Evolutionary conservation across 805 yeast species (phyloP).

Genomic region (Cyberlindnera mrakii): DNA sequence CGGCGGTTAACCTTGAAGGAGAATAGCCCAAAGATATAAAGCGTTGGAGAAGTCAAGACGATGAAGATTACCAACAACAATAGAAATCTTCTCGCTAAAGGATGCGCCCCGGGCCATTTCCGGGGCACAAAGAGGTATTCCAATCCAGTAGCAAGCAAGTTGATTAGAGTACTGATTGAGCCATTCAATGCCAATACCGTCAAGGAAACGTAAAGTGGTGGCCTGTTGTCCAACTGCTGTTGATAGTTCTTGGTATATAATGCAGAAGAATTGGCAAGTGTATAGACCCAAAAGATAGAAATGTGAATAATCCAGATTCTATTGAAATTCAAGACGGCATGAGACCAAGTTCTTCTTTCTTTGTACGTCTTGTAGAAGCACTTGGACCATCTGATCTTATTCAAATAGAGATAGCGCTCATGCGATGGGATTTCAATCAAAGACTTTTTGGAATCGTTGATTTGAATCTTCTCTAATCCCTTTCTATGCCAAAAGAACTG

Average conservation of each 20-base stretch:
- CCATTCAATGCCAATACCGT: conserved; percentile 68
- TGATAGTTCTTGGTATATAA: conserved; percentile 56
- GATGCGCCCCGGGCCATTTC: conserved; percentile 65
- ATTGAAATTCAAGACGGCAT: conserved; percentile 65
- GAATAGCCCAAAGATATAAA: conserved; percentile 40
- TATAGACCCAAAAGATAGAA: conserved; percentile 72
- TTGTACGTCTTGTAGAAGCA: conserved; percentile 70
- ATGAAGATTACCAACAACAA: conserved; percentile 37
- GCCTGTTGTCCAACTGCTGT: conserved; percentile 50
- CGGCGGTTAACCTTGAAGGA: conserved; percentile 29
- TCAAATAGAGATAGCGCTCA: conserved; percentile 50
- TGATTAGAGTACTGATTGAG: conserved; percentile 48
- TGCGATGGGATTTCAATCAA: conserved; percentile 34
- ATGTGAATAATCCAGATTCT: conserved; percentile 76
- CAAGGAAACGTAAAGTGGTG: conserved; percentile 48
- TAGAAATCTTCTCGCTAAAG: conserved; percentile 42
- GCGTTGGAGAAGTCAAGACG: conserved; percentile 43
- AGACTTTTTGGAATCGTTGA: conserved; percentile 33
- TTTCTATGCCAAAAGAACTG: conserved; percentile 80
- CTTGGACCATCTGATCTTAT: conserved; percentile 57
- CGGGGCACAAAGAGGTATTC: conserved; percentile 67
- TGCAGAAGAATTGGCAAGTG: conserved; percentile 61
- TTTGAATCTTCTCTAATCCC: conserved; percentile 53
- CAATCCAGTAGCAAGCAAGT: conserved; percentile 46
- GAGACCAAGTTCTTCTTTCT: conserved; percentile 75